Conservation (phyloP, 176 grass and related monocot genomes). For the Hordeum vulgare region DNA sequence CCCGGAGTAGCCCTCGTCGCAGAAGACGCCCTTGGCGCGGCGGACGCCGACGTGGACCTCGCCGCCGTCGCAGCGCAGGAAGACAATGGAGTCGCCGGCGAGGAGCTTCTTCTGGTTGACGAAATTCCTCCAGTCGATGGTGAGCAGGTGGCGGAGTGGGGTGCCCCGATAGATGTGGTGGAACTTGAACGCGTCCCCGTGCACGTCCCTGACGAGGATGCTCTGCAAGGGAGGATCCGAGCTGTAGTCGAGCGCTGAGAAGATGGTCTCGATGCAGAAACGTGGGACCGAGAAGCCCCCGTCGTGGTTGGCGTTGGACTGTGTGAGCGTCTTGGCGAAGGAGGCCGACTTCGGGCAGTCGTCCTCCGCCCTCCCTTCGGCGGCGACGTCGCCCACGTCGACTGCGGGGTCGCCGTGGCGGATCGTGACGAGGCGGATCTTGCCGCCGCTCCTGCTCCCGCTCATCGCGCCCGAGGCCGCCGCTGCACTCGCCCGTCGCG, state of each 20-base stretch:
- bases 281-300: slow-evolving; percentile 87
- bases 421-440: slow-evolving; percentile 56
- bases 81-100: slow-evolving; percentile 80
- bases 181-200: slow-evolving; percentile 78
- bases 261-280: slow-evolving; percentile 78
- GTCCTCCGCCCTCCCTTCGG: neutral
- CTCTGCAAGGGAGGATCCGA: slow-evolving; percentile 56
- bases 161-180: slow-evolving; percentile 96
- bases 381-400: slow-evolving; percentile 27
- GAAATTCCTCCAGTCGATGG: slow-evolving; percentile 84
- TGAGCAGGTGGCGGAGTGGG: slow-evolving; percentile 81
- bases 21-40: slow-evolving; percentile 42
- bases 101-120: slow-evolving; percentile 78
- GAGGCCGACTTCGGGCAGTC: slow-evolving; percentile 29
- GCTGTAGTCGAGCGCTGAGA: slow-evolving; percentile 73
- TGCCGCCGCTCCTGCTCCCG: too few relatives aligned
- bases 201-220: slow-evolving; percentile 59
- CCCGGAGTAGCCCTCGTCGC: slow-evolving; percentile 21
- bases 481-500: too few relatives aligned
- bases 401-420: slow-evolving; percentile 18
- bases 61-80: slow-evolving; percentile 61
- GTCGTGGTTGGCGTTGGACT: slow-evolving; percentile 89
- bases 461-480: too few relatives aligned
- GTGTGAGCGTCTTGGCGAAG: slow-evolving; percentile 86
- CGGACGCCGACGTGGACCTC: slow-evolving; percentile 64